Base-by-base conservation (phyloP, 768 basidiomycete species). In the Dentipellis fragilis region DNA sequence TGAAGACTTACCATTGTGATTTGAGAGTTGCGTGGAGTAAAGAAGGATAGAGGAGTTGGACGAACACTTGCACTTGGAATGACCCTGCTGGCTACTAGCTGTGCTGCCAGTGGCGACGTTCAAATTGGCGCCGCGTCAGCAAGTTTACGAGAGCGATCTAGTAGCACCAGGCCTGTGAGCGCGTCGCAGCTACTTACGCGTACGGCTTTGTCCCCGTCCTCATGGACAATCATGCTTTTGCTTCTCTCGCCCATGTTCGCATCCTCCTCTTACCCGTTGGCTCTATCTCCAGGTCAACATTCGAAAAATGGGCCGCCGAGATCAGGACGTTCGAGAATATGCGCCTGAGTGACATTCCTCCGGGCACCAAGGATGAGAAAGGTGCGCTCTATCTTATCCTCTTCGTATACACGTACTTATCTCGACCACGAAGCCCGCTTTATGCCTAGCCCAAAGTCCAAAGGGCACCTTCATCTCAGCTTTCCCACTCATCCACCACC, bases 201-300 rank as follows among this genome's bases (percentile, higher is more conserved):
- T 29, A 6, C 29, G 29, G 29, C 29, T 29, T 6, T 3, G 29
- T 29, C 29, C 29, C 6, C 29, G 48, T 48, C 57, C 63, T 63
- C 63, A 90, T 90, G 87, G 85, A 84, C 65, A 75, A 77, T 51
- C 72, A 81, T 69, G 74, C 81, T 12, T 93, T 91, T 65, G 86
- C 84, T 21, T 88, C 89, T 17, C 80, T 95, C 49, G 93, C 90
- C 17, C 89, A 90, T 66, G 75, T 97, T 55, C 84, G 80, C 56
- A 79, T 98, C 49, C 80, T 98, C 17, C 79, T 97, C 57, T 70
- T 96, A 14, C 94, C 95, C 14, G 83, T 97, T 10, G 91, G 92
- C 38, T 70, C 79, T 7, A 88, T 96, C 59, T 73, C 80, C 1
- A 75, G 76, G 42, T 61, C 78, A n/a, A 73, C 78, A 2, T 96